phyloP scores from a whole-genome alignment of 2,329 filamentous ascomycete species.

The Hypoxylon sp. region DNA sequence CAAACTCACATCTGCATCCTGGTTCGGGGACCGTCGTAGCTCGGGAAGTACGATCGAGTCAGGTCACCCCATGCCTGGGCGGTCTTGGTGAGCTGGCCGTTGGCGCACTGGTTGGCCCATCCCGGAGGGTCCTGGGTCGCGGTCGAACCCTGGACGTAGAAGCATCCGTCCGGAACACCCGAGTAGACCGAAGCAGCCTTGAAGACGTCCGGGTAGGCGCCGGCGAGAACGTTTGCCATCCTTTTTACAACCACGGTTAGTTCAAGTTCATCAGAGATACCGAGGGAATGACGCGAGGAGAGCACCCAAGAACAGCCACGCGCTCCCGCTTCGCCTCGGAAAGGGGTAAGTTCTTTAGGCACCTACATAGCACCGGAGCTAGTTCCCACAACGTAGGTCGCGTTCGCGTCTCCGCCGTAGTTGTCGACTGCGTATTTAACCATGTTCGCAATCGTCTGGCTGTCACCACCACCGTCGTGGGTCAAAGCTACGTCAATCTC shows the following conservation, averaged over 20 bases:
- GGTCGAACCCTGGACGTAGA: slow-evolving; percentile 46
- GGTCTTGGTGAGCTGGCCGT: slow-evolving; percentile 55
- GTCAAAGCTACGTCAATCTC: slow-evolving; percentile 37
- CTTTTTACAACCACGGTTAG: slow-evolving; percentile 24
- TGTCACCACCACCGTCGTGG: slow-evolving; percentile 51
- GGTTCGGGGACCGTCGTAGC: slow-evolving; percentile 54
- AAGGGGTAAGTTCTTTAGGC: background rate
- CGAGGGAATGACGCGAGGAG: background rate
- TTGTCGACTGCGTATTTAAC: slow-evolving; percentile 46
- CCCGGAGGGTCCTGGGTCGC: slow-evolving; percentile 49
- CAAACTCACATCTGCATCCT: slow-evolving; percentile 49
- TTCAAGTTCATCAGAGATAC: slow-evolving; percentile 3
- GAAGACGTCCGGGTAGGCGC: slow-evolving; percentile 59
- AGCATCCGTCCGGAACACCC: slow-evolving; percentile 53
- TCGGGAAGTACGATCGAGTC: slow-evolving; percentile 58
- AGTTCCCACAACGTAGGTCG: slow-evolving; percentile 42
- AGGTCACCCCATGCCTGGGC: slow-evolving; percentile 52
- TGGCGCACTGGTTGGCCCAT: slow-evolving; percentile 64
- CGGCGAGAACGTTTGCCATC: slow-evolving; percentile 52
- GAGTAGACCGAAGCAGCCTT: slow-evolving; percentile 55
- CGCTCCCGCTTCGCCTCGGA: background rate
- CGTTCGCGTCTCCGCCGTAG: slow-evolving; percentile 46
- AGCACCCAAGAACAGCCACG: background rate
- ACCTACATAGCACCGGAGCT: slow-evolving; percentile 45
- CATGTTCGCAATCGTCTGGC: slow-evolving; percentile 51